Evolutionary conservation across 1,284 basidiomycete genomes (phyloP).

Genomic region (Ceratorhiza oryzae-sativae): DNA sequence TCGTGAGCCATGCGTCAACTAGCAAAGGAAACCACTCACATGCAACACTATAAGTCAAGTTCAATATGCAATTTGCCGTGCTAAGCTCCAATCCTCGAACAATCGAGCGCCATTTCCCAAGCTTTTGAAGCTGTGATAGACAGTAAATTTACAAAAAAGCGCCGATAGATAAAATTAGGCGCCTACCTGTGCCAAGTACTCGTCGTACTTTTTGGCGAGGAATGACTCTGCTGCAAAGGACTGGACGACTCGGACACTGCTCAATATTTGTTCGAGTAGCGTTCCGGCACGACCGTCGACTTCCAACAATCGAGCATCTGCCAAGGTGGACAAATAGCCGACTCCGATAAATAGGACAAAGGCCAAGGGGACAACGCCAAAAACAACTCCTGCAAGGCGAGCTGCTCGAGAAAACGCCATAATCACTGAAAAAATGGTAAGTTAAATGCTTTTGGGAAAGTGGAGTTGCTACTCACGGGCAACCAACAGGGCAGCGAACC

Average conservation of each 20-base stretch:
- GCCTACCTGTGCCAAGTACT: conserved; percentile 40
- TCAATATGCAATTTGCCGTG: conserved; percentile 45
- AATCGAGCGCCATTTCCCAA: conserved; percentile 47
- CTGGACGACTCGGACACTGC: conserved; percentile 53
- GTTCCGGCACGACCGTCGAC: conserved; percentile 52
- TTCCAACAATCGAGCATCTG: conserved; percentile 47
- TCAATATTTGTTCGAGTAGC: conserved; percentile 53
- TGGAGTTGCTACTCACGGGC: conserved; percentile 42
- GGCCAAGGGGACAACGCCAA: conserved; percentile 52
- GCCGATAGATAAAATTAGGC: not conserved
- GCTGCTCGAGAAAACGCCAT: conserved; percentile 52
- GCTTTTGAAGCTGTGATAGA: conserved; percentile 46
- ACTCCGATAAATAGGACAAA: conserved; percentile 47
- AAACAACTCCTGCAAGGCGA: conserved; percentile 52
- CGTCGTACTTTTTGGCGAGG: conserved; percentile 50
- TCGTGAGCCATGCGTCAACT: conserved; percentile 21
- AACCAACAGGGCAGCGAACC: conserved; percentile 46
- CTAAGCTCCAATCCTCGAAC: conserved; percentile 46
- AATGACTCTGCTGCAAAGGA: conserved; percentile 50
- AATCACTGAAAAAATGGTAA: conserved; percentile 45
- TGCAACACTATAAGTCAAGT: conserved; percentile 37
- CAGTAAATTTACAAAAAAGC: not conserved
- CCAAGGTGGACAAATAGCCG: conserved; percentile 48
- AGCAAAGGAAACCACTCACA: conserved; percentile 9
- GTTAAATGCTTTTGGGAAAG: not conserved